These are phyloP conservation scores for Erysimum pusillum DNA, from an alignment of 441 rosid genomes.

Conservation along the genomic window DNA sequence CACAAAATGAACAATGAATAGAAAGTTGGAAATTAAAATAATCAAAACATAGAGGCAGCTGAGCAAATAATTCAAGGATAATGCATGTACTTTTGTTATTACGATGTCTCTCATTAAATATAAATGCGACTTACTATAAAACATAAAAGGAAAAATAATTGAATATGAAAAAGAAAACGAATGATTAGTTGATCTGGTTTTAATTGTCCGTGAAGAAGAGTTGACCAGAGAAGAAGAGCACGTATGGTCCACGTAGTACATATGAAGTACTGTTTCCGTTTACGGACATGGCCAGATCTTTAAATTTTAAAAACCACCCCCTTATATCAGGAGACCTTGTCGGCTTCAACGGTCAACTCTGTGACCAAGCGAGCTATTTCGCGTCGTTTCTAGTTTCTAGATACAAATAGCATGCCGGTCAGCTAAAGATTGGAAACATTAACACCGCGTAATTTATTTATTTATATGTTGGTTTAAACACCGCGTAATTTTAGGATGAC, in stretches of 20 bases:
- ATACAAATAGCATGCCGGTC: constrained; percentile 24
- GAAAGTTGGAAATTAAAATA: constrained; percentile 1
- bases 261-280: constrained; percentile 41
- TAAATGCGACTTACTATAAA: constrained; percentile 13
- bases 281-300: constrained; percentile 43
- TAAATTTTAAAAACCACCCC: background rate
- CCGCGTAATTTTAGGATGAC: constrained; percentile 32
- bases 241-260: constrained; percentile 34
- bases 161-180: background rate
- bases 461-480: too few relatives aligned
- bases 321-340: constrained; percentile 40
- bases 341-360: constrained; percentile 40
- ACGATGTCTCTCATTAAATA: constrained; percentile 23
- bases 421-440: background rate
- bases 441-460: constrained; percentile 21
- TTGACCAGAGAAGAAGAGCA: constrained; percentile 3
- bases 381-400: constrained; percentile 13
- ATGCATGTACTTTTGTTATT: constrained; percentile 31
- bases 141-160: background rate
- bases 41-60: background rate
- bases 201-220: constrained; percentile 3
- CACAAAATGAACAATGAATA: background rate
- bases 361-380: constrained; percentile 14
- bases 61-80: constrained; percentile 24
- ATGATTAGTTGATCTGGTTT: constrained; percentile 36